A percentile compares a stretch with the other conserved stretches of the same genome.
Conservation (phyloP, 129 eudicot species). For the Escallonia herrerae region DNA sequence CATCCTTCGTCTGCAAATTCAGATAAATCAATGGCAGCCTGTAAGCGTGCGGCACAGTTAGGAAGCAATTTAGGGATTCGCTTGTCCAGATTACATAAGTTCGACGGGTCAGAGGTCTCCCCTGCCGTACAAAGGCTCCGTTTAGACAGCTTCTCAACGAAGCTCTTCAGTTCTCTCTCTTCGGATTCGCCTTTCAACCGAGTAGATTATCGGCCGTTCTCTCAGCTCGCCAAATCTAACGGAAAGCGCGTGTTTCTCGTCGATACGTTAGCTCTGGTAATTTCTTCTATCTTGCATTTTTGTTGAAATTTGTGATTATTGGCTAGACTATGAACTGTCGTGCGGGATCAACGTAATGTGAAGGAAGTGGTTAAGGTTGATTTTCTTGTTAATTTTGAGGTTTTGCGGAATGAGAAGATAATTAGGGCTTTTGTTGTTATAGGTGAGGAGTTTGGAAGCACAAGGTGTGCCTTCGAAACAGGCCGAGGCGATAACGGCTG, state of each 20-base stretch:
- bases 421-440: conserved; percentile 10
- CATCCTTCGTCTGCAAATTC: too few species aligned
- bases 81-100: conserved; percentile 17
- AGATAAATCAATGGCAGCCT: conserved; percentile 17
- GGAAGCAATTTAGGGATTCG: conserved; percentile 22
- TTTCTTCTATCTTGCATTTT: not conserved
- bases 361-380: not conserved
- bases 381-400: not conserved
- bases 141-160: not conserved
- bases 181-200: conserved; percentile 18
- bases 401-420: conserved; percentile 8
- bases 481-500: conserved; percentile 79
- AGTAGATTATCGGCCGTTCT: conserved; percentile 18
- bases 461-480: conserved; percentile 69
- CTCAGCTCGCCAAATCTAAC: not conserved
- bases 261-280: conserved; percentile 1
- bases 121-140: not conserved
- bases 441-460: conserved; percentile 81
- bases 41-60: conserved; percentile 33
- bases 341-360: too few species aligned
- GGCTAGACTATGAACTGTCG: too few species aligned
- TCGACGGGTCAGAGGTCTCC: not conserved
- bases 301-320: not conserved
- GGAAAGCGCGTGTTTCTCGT: conserved; percentile 3
- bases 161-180: conserved; percentile 18